Base-by-base conservation (phyloP, 2,329 filamentous ascomycete genomes). In the Cordyceps cicadae region DNA sequence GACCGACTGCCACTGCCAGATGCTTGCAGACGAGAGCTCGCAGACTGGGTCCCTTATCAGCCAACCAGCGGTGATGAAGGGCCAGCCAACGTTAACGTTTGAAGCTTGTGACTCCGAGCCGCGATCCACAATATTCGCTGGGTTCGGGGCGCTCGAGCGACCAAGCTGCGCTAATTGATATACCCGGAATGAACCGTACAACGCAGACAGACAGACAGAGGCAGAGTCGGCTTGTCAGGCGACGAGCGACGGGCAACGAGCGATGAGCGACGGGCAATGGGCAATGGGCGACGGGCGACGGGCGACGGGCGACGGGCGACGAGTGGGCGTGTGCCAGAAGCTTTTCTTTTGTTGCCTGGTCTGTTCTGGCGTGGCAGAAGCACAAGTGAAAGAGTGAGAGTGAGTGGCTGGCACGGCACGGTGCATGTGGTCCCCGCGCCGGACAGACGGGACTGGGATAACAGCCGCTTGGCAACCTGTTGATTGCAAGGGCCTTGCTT, bases 121-220 rank as follows among this genome's bases (percentile, higher is more conserved):
- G 58, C 51, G 58, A 60, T 60, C 58, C 59, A 57, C 60, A 57
- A 61, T 57, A 61, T 57, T 58, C 49, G 53, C 53, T 61, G 60
- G 60, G 60, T 61, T 61, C 54, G 60, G 60, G 41, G 52, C 51
- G 58, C 45, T 53, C n/a, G 49, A 37, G 37, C 17, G 24, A 52
- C 12, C 41, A 34, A 41, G 19, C 17, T 26, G 56, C 26, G 39
- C 45, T 32, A 34, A 34, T 51, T 48, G 56, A 24, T 17, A 52
- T 45, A 52, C 37, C 56, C 49, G 32, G 32, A 29, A 60, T 39
- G 39, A 54, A 60, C 39, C 56, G 56, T 43, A 53, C 58, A 51
- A 60, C 26, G 58, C 19, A 19, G 58, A 32, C n/a, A n/a, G n/a
- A n/a, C n/a, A n/a, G n/a, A n/a, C 51, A n/a, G 58, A 32, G 32